Base-by-base conservation (phyloP, 371 early-diverging fungal species). In the Cokeromyces recurvatus region DNA sequence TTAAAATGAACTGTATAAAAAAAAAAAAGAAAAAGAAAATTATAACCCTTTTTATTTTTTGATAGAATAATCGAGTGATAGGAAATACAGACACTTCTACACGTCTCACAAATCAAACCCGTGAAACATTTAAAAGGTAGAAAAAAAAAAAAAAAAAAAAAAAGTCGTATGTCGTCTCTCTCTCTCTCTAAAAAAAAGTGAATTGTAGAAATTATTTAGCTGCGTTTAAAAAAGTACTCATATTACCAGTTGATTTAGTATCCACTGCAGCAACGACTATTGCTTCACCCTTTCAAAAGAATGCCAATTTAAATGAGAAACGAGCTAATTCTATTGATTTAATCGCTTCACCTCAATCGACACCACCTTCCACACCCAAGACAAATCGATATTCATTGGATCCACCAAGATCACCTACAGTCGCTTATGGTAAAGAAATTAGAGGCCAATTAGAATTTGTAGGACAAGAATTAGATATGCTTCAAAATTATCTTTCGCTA, bases 401-500 rank as follows among this genome's bases (percentile, higher is more conserved):
- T 27, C 5, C 29, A 27, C 29, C 29, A 7, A n/a, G n/a, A n/a
- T 34, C 56, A 1, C 37, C 37, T 7, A 32, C 51, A 9, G 47
- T 46, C 23, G 11, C 39, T 11, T 32, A 43, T 21, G 24, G 41
- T 17, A 53, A 46, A 43, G 59, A 59, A 23, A 39, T 48, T 1
- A 46, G 41, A 5, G 49, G 50, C 2, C 55, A 54, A 35, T 40
- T 63, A 14, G 59, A 63, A 43, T 45, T 47, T 38, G 66, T 62
- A 6, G 44, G 54, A 39, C 59, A 61, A 32, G 62, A 62, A 66
- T 63, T 68, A n/a, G 82, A 86, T 43, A 68, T 78, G 46, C 53
- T 90, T 48, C 81, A 82, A 25, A 66, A 79, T n/a, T 60, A 85
- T 23, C 57, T 94, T 19, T 85, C 85, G 32, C 60, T 94, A 19